These are phyloP conservation scores for Datisca glomerata DNA, from an alignment of 306 rosid genomes.

Conservation along the genomic window DNA sequence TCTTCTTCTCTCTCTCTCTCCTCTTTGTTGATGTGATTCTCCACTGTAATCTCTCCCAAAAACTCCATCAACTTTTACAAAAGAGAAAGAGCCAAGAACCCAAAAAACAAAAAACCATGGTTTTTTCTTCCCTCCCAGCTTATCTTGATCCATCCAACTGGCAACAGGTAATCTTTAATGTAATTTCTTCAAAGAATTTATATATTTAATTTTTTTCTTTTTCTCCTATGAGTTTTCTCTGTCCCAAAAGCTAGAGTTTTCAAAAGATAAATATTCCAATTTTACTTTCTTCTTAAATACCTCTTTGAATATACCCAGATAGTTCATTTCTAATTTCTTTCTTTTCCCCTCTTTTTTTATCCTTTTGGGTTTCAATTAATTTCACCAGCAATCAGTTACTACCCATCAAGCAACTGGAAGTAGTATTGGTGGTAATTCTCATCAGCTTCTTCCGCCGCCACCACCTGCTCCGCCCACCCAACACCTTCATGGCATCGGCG, in stretches of 20 bases:
- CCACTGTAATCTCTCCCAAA: conserved; percentile 8
- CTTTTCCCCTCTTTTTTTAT: background rate
- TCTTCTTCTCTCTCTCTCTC: background rate
- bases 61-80: conserved; percentile 16
- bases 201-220: background rate
- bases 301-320: conserved; percentile 9
- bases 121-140: conserved; percentile 13
- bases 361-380: no score
- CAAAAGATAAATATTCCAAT: conserved; percentile 8
- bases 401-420: conserved; percentile 4
- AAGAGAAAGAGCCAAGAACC: conserved; percentile 13
- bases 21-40: conserved; percentile 12
- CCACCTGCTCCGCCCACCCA: background rate
- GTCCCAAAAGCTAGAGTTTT: conserved; percentile 3
- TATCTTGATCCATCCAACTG: conserved; percentile 18
- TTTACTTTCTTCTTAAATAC: background rate
- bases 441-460: conserved; percentile 7
- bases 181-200: background rate
- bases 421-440: conserved; percentile 1
- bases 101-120: conserved; percentile 6
- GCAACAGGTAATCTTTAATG: conserved; percentile 10
- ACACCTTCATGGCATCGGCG: conserved; percentile 1
- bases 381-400: conserved; percentile 5
- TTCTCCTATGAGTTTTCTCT: background rate
- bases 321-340: conserved; percentile 1